These are phyloP conservation scores for Melaleuca quinquenervia DNA, from an alignment of 345 rosid species.

Conservation along the genomic window DNA sequence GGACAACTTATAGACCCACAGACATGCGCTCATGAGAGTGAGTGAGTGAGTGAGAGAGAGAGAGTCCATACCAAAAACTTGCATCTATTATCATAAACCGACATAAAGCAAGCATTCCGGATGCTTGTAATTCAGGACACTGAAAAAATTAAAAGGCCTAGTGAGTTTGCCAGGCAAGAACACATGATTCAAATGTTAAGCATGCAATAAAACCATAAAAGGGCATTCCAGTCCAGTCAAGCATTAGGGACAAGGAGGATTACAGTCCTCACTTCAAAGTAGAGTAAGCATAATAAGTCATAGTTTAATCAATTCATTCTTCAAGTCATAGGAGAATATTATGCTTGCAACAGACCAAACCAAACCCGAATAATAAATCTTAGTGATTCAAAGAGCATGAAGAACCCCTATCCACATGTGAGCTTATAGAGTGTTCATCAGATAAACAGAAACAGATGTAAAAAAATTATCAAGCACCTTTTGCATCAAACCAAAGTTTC, in stretches of 20 bases:
- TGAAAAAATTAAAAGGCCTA: constrained; percentile 8
- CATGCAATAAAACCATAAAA: background rate
- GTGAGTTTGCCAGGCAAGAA: background rate
- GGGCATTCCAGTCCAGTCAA: background rate
- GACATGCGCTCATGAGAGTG: background rate
- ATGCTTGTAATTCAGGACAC: constrained; percentile 88
- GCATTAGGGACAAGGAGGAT: background rate
- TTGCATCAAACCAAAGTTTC: constrained; percentile 76
- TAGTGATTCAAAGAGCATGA: background rate
- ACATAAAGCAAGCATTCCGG: constrained; percentile 93
- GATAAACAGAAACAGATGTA: background rate
- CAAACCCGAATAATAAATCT: background rate
- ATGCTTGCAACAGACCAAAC: background rate
- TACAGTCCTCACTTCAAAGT: background rate
- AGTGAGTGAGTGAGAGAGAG: constrained; percentile 1
- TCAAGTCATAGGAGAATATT: background rate
- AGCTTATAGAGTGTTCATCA: background rate
- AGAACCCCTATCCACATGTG: background rate
- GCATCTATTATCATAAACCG: constrained; percentile 91
- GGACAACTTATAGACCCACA: background rate
- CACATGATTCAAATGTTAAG: background rate
- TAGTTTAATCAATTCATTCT: background rate
- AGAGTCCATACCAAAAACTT: constrained; percentile 53
- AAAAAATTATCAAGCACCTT: constrained; percentile 32
- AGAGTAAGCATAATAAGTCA: background rate